Base-by-base conservation (phyloP, 805 yeast genomes). In the Kazachstania africana region DNA sequence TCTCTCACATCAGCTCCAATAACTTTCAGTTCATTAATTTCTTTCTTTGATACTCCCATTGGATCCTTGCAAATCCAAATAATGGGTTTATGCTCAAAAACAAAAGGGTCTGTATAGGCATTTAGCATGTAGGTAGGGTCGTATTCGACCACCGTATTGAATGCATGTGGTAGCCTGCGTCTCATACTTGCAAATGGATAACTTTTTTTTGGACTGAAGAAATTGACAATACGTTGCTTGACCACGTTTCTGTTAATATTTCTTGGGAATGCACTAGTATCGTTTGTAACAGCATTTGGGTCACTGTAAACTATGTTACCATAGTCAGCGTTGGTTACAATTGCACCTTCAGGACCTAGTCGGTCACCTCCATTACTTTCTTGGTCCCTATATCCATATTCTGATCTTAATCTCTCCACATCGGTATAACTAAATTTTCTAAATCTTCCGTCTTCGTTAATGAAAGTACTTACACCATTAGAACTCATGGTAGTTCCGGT, bases 11-110 rank as follows among this genome's bases (percentile, higher is more conserved):
- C 63, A 16, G 77, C 69, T 22, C 48, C 50, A 29, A 63, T 63
- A 18, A 69, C 73, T n/a, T 64, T 54, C 9, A 80, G 74, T 40
- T 66, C 66, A 22, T 59, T 60, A 39, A 75, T 67, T 48, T 78
- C 75, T 35, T 67, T 64, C 30, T 67, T 66, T 12, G 81, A 68
- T 33, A 81, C 62, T 4, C 91, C 88, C 61, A 74, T 57, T 5
- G 68, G 60, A 53, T 81, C 93, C 42, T 61, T 68, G 26, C 79
- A 73, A 38, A 79, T 60, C 93, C 93, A 81, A 30, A 78, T 60
- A 35, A 68, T 67, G 19, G 84, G 82, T 24, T 43, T 52, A 18
- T 40, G 39, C 27, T 47, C 53, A 12, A 37, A 37, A 9, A 52
- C 54, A 26, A 41, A 37, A 13, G 58, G 54, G 19, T 50, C 51